phyloP scores from a whole-genome alignment of 352 stramenopile species.

The Globisporangium paroecandrum region DNA sequence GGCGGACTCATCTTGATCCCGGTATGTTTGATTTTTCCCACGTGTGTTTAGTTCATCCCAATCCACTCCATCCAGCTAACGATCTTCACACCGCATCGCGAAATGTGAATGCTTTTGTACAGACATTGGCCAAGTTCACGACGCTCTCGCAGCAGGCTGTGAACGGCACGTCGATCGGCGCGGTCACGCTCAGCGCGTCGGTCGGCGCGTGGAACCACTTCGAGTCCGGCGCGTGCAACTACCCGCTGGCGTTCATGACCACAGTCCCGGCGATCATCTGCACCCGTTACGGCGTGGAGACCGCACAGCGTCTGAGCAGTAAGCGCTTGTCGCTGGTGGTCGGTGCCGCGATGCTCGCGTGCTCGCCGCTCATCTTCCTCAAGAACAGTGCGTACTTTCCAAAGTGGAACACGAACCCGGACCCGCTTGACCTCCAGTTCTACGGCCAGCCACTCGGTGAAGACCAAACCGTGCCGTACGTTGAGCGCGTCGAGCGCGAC shows the following conservation, averaged over 20 bases:
- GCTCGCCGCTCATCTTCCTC: constrained; percentile 76
- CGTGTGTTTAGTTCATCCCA: background rate
- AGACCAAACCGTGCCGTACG: constrained; percentile 35
- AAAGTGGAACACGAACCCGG: constrained; percentile 52
- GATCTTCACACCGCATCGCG: background rate
- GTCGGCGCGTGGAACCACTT: constrained; percentile 77
- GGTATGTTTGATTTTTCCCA: constrained; percentile 23
- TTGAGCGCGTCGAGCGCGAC: constrained; percentile 39
- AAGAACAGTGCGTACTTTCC: constrained; percentile 79
- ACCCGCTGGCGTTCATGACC: constrained; percentile 66
- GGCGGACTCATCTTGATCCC: constrained; percentile 84
- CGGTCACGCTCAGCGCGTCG: constrained; percentile 64
- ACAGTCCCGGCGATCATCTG: constrained; percentile 73
- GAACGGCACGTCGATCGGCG: constrained; percentile 79
- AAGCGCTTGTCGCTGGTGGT: constrained; percentile 76
- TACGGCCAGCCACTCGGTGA: constrained; percentile 31
- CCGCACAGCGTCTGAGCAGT: constrained; percentile 70
- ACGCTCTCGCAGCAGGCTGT: constrained; percentile 73
- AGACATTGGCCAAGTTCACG: constrained; percentile 82
- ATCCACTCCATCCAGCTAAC: background rate
- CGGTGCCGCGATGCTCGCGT: constrained; percentile 71
- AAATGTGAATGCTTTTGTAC: background rate
- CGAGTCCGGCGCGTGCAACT: constrained; percentile 63
- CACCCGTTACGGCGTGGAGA: constrained; percentile 76
- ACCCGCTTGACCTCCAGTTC: constrained; percentile 77